Base-by-base conservation (phyloP, 177 flowering plant genomes). In the Vitis hybrid region DNA sequence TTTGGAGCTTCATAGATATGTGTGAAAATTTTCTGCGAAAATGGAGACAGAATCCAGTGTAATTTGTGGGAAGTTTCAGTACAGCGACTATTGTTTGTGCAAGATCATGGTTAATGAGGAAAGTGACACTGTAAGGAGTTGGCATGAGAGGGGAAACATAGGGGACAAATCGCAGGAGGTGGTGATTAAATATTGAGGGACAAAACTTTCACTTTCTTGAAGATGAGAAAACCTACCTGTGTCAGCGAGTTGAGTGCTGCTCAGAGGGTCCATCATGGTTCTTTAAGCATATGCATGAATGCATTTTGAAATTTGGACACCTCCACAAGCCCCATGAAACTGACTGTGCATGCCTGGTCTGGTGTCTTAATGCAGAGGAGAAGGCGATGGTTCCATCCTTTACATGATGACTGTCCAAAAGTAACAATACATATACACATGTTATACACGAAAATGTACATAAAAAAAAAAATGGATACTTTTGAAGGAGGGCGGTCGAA, bases 201-300 rank as follows among this genome's bases (percentile, higher is more conserved):
- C 46, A 35, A 35, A 35, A 35, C 46, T 35, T 6, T 35, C 7
- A 6, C 46, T 35, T 24, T 24, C 27, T 24, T 24, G 27, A 24
- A 24, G 27, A 24, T 24, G 27, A 24, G 27, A 24, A 24, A 24
- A 24, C 27, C 46, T 35, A 35, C 46, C 68, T 52, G 32, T 52
- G 35, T 51, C 35, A 14, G 9, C 54, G 24, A 30, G 11, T 58
- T 54, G 48, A 19, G 40, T 52, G 35, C 30, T 65, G 15, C 30
- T 12, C 48, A 13, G 57, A 48, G 54, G 59, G 68, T 24, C 68
- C 67, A 58, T 2, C 21, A 52, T 52, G 68, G 32, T 52, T 65
- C 68, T 65, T 65, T 2, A 65, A 52, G 59, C 59, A 65, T 52
- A 35, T 35, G 57, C 59, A 65, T 65, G 58, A 14, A 65, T 27